These are phyloP conservation scores for Cutaneotrichosporon sp. DNA, from an alignment of 1,284 basidiomycete species.

Conservation along the genomic window DNA sequence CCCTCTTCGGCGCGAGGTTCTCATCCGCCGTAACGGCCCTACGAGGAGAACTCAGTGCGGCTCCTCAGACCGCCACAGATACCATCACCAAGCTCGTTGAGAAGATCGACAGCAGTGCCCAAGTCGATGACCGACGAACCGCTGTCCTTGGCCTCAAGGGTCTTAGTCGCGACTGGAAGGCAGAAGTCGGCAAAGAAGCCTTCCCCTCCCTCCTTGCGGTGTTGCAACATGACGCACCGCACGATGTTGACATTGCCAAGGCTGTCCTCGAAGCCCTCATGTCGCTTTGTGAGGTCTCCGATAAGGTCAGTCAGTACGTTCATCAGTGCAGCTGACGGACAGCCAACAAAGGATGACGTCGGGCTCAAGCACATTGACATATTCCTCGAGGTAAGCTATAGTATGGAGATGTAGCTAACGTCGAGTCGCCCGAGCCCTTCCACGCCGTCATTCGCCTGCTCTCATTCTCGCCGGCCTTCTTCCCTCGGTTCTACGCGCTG, in stretches of 20 bases:
- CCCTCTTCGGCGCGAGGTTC: conserved; percentile 31
- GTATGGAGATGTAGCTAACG: background rate
- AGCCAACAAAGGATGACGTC: conserved; percentile 50
- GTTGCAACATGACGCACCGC: conserved; percentile 75
- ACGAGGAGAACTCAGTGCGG: conserved; percentile 45
- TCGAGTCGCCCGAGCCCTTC: conserved; percentile 57
- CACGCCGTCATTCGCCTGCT: conserved; percentile 75
- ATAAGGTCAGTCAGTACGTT: conserved; percentile 33
- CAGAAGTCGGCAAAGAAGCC: conserved; percentile 73
- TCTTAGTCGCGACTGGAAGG: conserved; percentile 81
- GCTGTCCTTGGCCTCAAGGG: conserved; percentile 90
- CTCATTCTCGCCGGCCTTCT: conserved; percentile 59
- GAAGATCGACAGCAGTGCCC: conserved; percentile 74
- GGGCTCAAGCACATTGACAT: conserved; percentile 50
- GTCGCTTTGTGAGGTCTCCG: conserved; percentile 44
- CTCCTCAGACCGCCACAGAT: conserved; percentile 70
- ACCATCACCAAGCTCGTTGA: conserved; percentile 84
- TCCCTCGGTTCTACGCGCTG: conserved; percentile 78
- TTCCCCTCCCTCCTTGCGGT: conserved; percentile 72
- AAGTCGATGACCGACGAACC: conserved; percentile 83
- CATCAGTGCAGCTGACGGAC: conserved; percentile 4
- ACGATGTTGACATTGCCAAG: conserved; percentile 84
- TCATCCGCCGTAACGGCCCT: conserved; percentile 47
- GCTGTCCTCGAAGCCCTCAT: conserved; percentile 82
- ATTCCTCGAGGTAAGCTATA: conserved; percentile 37